Percentiles rank a stretch among this genome's conserved stretches.
phyloP scores from a whole-genome alignment of 352 stramenopile species.

The Phytophthora melonis region DNA sequence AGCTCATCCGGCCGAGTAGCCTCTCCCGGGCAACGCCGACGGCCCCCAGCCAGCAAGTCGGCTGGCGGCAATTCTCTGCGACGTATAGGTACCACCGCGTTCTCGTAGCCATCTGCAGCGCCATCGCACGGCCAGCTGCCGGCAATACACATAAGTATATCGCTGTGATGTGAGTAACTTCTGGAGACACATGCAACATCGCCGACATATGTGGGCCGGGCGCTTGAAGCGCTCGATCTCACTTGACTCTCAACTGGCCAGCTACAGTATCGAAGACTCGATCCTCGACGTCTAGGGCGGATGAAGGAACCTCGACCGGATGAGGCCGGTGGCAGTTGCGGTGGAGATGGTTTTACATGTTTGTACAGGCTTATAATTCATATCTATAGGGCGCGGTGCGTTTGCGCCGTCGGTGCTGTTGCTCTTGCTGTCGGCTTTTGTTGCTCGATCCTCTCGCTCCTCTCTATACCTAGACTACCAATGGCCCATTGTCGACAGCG shows the following conservation, averaged over 20 bases:
- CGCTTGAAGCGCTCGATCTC: not conserved
- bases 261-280: not conserved
- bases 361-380: conserved; percentile 33
- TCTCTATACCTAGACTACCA: conserved; percentile 30
- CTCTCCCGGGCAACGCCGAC: conserved; percentile 7
- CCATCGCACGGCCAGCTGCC: conserved; percentile 30
- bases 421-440: conserved; percentile 7
- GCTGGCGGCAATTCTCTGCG: conserved; percentile 25
- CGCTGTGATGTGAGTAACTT: conserved; percentile 19
- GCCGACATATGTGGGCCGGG: conserved; percentile 1
- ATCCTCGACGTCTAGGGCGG: no score
- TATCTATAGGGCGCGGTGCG: conserved; percentile 29
- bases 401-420: not conserved
- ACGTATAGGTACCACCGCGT: conserved; percentile 23
- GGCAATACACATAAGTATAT: not conserved
- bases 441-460: not conserved
- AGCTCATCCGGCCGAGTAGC: not conserved
- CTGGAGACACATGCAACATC: conserved; percentile 14
- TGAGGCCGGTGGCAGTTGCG: conserved; percentile 3
- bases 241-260: conserved; percentile 1
- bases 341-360: conserved; percentile 21
- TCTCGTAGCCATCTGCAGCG: conserved; percentile 21
- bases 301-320: not conserved
- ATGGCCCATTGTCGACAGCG: conserved; percentile 21
- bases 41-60: conserved; percentile 21